A percentile compares a stretch with the other conserved stretches of the same genome.
Conservation (phyloP, 805 yeast species). For the Brettanomyces bruxellensis region DNA sequence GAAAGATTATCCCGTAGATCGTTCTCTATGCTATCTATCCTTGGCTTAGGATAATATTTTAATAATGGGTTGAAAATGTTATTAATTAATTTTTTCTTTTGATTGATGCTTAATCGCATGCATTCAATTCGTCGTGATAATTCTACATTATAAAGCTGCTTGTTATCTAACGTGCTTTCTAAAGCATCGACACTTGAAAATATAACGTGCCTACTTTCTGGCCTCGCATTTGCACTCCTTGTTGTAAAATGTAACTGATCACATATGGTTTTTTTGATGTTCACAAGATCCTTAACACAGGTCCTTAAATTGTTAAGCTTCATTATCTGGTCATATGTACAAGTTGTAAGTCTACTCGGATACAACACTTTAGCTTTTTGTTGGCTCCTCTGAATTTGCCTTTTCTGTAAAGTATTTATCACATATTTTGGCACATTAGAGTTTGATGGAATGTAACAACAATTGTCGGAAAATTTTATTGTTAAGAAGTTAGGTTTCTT, state of each 20-base stretch:
- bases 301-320: constrained; percentile 29
- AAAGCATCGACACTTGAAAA: background rate
- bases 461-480: constrained; percentile 21
- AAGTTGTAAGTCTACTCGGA: constrained; percentile 15
- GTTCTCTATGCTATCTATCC: constrained; percentile 3
- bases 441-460: constrained; percentile 20
- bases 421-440: constrained; percentile 7
- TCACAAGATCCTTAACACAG: constrained; percentile 26
- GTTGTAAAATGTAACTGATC: background rate
- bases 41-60: background rate
- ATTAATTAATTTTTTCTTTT: background rate
- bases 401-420: constrained; percentile 6
- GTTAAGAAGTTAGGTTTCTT: constrained; percentile 19
- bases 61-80: no score
- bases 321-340: constrained; percentile 33
- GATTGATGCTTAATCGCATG: background rate
- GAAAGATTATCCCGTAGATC: constrained; percentile 8
- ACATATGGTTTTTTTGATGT: constrained; percentile 10
- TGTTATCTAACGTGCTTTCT: background rate
- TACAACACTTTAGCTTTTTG: constrained; percentile 1
- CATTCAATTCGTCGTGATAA: background rate
- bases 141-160: background rate
- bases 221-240: background rate
- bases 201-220: background rate
- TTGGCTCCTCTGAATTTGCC: constrained; percentile 1